Conservation (phyloP, 805 yeast species). For the Candida montana region DNA sequence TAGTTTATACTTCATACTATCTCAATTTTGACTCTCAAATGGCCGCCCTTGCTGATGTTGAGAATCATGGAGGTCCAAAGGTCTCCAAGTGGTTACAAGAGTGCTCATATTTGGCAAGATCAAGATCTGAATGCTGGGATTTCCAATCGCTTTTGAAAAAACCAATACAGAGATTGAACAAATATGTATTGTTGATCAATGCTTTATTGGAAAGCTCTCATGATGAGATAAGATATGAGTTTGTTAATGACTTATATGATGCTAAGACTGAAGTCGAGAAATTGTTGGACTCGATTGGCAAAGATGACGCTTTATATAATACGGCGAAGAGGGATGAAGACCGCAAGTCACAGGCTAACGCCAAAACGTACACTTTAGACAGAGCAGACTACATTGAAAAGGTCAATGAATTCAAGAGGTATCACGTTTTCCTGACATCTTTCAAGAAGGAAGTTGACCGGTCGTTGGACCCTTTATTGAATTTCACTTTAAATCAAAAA, state of each 20-base stretch:
- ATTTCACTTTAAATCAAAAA: conserved; percentile 13
- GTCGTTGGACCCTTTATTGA: conserved; percentile 9
- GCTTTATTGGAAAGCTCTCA: conserved; percentile 11
- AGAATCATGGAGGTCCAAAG: conserved; percentile 15
- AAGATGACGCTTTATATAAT: background rate
- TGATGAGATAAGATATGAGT: conserved; percentile 7
- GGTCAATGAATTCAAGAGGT: conserved; percentile 9
- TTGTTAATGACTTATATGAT: conserved; percentile 14
- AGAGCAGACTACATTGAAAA: conserved; percentile 4
- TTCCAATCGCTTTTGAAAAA: conserved; percentile 28
- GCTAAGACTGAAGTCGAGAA: conserved; percentile 16
- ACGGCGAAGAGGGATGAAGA: background rate
- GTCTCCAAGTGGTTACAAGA: conserved; percentile 30
- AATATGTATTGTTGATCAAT: conserved; percentile 19
- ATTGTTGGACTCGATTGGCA: conserved; percentile 11
- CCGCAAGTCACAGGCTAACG: background rate
- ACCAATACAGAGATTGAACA: conserved; percentile 29
- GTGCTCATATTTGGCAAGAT: conserved; percentile 25
- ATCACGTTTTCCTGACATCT: conserved; percentile 10
- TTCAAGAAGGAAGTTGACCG: conserved; percentile 19
- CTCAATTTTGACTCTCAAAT: conserved; percentile 28
- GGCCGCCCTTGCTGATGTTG: conserved; percentile 20
- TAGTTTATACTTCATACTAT: conserved; percentile 30
- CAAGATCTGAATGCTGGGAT: conserved; percentile 22
- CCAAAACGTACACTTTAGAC: conserved; percentile 1